Conservation (phyloP, 1,139 yeast species). For the Hansenula anomala region DNA sequence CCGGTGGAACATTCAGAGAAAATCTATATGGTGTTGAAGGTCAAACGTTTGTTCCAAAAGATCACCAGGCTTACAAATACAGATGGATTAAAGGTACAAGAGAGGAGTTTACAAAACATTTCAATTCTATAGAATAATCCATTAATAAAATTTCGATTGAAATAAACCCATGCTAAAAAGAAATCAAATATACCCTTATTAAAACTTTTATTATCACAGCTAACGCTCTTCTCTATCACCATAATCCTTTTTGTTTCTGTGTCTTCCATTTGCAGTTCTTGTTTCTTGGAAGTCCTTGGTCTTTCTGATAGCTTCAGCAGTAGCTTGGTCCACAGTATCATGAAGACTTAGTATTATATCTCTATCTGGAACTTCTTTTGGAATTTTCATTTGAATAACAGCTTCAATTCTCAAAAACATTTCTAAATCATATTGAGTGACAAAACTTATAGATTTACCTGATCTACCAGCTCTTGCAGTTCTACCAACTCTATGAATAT, state of each 20-base stretch:
- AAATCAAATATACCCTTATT: background rate
- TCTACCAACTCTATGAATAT: constrained; percentile 96
- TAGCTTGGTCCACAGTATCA: constrained; percentile 87
- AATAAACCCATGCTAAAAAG: too few relatives aligned
- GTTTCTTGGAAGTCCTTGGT: constrained; percentile 69
- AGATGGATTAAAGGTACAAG: constrained; percentile 33
- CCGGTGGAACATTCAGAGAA: constrained; percentile 17
- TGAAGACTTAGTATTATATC: constrained; percentile 76
- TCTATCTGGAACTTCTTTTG: constrained; percentile 78
- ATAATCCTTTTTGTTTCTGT: constrained; percentile 38
- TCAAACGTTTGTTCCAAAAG: constrained; percentile 1
- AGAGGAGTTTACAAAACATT: constrained; percentile 28
- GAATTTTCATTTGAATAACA: constrained; percentile 73
- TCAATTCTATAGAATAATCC: background rate
- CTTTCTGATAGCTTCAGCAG: constrained; percentile 83
- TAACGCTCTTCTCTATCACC: constrained; percentile 45
- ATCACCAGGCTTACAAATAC: constrained; percentile 5
- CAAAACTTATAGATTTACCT: constrained; percentile 87
- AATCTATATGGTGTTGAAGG: constrained; percentile 23
- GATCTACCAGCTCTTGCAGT: constrained; percentile 98
- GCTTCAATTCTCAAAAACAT: constrained; percentile 83
- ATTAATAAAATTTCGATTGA: too few relatives aligned
- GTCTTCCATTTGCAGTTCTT: constrained; percentile 27
- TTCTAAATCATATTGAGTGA: constrained; percentile 93
- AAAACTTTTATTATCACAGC: constrained; percentile 5